These are phyloP conservation scores for Lojkania enalia DNA, from an alignment of 2,329 filamentous ascomycete genomes.

Conservation along the genomic window DNA sequence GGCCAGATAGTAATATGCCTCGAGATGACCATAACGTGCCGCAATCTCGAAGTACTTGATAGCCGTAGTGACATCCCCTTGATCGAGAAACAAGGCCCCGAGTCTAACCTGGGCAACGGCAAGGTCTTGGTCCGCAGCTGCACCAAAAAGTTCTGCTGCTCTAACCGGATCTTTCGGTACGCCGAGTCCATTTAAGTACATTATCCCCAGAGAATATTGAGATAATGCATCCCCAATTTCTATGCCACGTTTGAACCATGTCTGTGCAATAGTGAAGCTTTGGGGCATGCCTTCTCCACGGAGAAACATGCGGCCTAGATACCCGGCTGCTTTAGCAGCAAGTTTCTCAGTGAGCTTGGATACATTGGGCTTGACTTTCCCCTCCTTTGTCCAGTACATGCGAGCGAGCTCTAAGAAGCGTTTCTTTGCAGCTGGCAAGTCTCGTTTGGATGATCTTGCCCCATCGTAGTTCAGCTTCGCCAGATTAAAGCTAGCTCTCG, in stretches of 20 bases:
- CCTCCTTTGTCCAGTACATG: slow-evolving; percentile 80
- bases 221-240: slow-evolving; percentile 77
- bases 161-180: slow-evolving; percentile 69
- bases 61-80: slow-evolving; percentile 79
- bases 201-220: slow-evolving; percentile 80
- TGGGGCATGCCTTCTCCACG: slow-evolving; percentile 83
- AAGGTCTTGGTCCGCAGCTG: slow-evolving; percentile 80
- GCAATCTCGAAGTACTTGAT: slow-evolving; percentile 88
- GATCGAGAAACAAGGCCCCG: slow-evolving; percentile 82
- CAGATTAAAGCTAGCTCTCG: slow-evolving; percentile 82
- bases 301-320: slow-evolving; percentile 85
- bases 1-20: slow-evolving; percentile 89
- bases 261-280: slow-evolving; percentile 73
- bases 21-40: slow-evolving; percentile 78
- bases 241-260: slow-evolving; percentile 83
- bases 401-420: slow-evolving; percentile 81
- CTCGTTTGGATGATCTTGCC: slow-evolving; percentile 71
- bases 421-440: slow-evolving; percentile 72
- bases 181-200: slow-evolving; percentile 79
- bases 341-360: slow-evolving; percentile 74
- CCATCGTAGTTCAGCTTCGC: slow-evolving; percentile 89
- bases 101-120: slow-evolving; percentile 80
- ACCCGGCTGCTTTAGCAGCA: slow-evolving; percentile 82
- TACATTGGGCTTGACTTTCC: slow-evolving; percentile 71
- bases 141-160: slow-evolving; percentile 76